Evolutionary conservation across 148 eudicot species (phyloP), one percentile per base, ranked within the genome.

Genomic region (Camellia japonica): DNA sequence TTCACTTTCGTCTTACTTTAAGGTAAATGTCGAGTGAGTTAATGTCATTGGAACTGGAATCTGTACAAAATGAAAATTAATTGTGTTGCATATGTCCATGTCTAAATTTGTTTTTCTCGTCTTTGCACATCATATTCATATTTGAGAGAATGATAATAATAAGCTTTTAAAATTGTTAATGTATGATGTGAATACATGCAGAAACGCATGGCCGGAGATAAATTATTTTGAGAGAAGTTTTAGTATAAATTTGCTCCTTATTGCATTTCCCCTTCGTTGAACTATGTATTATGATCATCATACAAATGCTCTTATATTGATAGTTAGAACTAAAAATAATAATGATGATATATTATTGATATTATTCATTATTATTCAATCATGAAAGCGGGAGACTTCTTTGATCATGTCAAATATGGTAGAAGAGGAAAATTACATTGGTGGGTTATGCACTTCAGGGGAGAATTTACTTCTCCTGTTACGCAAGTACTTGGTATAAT

Each of bases 1-100:
- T 62, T 86, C 90, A 41, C 79, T 87, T 81, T 82, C 70, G 59
- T 84, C 85, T 51, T 87, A 80, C 82, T 79, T 85, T 15, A 83
- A 87, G 92, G 92, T 85, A 84, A 76, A 74, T 80, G 61, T 72
- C 16, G 58, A 62, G 69, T 42, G 13, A 62, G 0, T 60, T n/a
- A n/a, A 16, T 61, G 63, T 75, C 23, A 75, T 42, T 76, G 49
- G 71, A 77, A 76, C 71, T 55, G 20, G 55, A 72, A 13, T 15
- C 68, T 51, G 12, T 23, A 12, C 6, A 6, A 16, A 19, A 46
- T 46, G 15, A 71, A 72, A 15, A 3, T 15, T 18, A 11, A 12
- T 59, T 77, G 55, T 49, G 46, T 77, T 49, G 7, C 60, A 12
- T 16, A 30, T 49, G 16, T 13, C 16, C 5, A 20, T 49, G n/a